Evolutionary conservation across 805 yeast genomes (phyloP), one percentile per base, ranked within the genome.

Genomic region (Grigorovia yakushimaensis): DNA sequence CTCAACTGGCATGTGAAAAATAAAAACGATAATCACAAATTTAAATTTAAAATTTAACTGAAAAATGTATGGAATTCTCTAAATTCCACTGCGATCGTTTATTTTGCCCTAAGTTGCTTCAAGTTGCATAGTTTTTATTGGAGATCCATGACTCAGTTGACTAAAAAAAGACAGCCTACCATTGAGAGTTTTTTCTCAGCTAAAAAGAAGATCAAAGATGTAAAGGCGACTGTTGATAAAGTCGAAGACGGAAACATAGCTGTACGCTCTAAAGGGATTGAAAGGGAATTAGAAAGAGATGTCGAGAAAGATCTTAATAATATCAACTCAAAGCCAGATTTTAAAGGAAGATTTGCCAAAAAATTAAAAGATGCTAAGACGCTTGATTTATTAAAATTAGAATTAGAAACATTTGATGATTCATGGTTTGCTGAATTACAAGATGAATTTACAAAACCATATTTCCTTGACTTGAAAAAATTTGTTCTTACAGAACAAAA

Each of bases 401-500:
- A 93, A 61, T 76, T 88, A 38, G 62, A 70, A 1, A 78, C 86
- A 0, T 66, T 93, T 51, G 88, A 86, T 51, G 74, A 76, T 10
- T 72, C 87, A 0, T 93, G 98, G 98, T 76, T 93, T 20, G 72
- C 73, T 3, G 71, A 76, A 1, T 69, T 93, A 18, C 77, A 81
- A 56, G 60, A 68, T 20, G 96, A 89, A 55, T 71, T 93, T 47
- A 81, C 84, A 10, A 87, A 89, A 62, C 89, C 95, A 3, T 91
- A 88, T 62, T 93, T 93, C 58, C 61, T 89, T 9, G 64, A 76
- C 9, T 70, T 93, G 54, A 91, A 91, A 56, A 62, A 65, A 54
- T 88, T 84, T 54, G 69, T 89, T 13, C 50, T 53, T 4, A 50
- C 69, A 0, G 85, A 82, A 54, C 59, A 65, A 15, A 67, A 69